Conservation (phyloP, 805 yeast genomes). For the Candida corydali region DNA sequence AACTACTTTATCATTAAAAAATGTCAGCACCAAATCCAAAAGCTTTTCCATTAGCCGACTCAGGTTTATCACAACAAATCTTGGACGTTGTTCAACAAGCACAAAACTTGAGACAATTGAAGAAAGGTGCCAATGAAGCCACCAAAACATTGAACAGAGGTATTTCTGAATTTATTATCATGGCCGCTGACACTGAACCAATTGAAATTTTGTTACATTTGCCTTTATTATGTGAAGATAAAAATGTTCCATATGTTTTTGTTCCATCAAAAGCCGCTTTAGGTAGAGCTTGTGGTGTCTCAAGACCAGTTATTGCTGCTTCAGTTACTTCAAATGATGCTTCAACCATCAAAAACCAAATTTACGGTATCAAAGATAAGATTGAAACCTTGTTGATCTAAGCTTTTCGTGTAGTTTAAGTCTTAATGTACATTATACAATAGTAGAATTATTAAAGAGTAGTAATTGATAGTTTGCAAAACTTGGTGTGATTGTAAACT, state of each 20-base stretch:
- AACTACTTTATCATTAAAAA: neutral
- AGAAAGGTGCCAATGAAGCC: constrained; percentile 99
- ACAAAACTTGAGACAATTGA: constrained; percentile 94
- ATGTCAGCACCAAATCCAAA: constrained; percentile 95
- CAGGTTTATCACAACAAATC: constrained; percentile 92
- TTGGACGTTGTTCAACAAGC: constrained; percentile 98
- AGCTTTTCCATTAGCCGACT: constrained; percentile 98
- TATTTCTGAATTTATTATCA: constrained; percentile 96
- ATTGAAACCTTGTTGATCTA: constrained; percentile 95
- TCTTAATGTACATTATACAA: neutral
- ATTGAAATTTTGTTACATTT: constrained; percentile 96
- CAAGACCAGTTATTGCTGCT: constrained; percentile 99
- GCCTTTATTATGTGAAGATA: constrained; percentile 97
- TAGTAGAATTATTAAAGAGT: too few species aligned
- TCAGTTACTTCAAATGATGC: constrained; percentile 98
- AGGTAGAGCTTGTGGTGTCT: constrained; percentile 99
- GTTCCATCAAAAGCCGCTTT: constrained; percentile 98
- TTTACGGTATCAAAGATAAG: constrained; percentile 97
- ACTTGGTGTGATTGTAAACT: too few species aligned
- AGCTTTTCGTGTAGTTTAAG: constrained; percentile 5
- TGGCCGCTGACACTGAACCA: constrained; percentile 99
- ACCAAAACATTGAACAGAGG: constrained; percentile 99
- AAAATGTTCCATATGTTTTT: constrained; percentile 98
- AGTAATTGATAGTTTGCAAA: too few species aligned
- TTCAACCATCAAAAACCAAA: constrained; percentile 94